Base-by-base conservation (phyloP, 352 stramenopile genomes). In the Phytophthora vignae region DNA sequence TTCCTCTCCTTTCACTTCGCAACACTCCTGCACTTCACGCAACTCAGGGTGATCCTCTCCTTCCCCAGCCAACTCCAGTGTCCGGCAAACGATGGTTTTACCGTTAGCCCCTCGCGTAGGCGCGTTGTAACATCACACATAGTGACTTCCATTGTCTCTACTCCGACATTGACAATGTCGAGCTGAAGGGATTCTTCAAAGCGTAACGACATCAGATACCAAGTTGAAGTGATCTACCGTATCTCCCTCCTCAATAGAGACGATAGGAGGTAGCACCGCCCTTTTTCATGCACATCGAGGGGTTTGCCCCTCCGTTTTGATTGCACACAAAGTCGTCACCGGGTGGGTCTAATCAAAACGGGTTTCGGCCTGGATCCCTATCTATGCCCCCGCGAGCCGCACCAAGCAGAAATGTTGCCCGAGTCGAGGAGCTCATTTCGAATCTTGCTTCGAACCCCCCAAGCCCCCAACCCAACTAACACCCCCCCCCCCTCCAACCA, bases 381-480 rank as follows among this genome's bases (percentile, higher is more conserved):
- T 57, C 50, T 57, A 38, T 57, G 25, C 42, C 50, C 21, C 50
- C 25, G 48, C 48, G 48, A 52, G 19, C 19, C 49, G 29, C 48
- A 56, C 58, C 59, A 69, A 73, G 66, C 66, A 73, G 59, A 54
- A 54, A 42, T 7, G 29, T 33, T 33, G 29, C 29, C 29, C n/a
- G 17, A 44, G 36, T 29, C 25, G 25, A 29, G 25, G 29, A 58
- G 56, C 54, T 79, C 75, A 82, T 65, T 82, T 78, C 65, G 73
- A 64, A 77, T 76, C 65, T 80, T 63, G 49, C 68, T 68, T 74
- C 71, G 46, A 76, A 33, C 61, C 76, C 57, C 64, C 12, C 61
- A 71, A 75, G 52, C 21, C 57, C 62, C 55, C 29, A 48, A 10
- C 6, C 15, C 31, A 49, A 11, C 42, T 6, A 11, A 14, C 40